Evolutionary conservation across 345 rosid species (phyloP).

Genomic region (Salix suchowensis): DNA sequence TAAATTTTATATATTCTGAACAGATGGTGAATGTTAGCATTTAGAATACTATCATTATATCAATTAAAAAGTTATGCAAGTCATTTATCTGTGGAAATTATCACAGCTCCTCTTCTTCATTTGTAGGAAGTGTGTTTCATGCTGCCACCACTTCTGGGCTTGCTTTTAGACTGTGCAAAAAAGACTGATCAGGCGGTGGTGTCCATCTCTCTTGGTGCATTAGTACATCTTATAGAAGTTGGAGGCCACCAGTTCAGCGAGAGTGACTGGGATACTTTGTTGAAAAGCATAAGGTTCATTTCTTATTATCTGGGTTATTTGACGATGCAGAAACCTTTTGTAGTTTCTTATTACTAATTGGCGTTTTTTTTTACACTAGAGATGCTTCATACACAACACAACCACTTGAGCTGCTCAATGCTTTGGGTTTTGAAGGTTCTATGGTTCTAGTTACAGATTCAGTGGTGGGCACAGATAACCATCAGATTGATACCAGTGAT

Average conservation of each 20-base stretch:
- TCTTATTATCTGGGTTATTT: constrained; percentile 5
- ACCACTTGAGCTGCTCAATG: constrained; percentile 92
- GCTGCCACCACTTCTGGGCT: constrained; percentile 88
- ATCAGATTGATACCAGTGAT: constrained; percentile 33
- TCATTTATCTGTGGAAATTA: constrained; percentile 7
- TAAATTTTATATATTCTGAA: no score
- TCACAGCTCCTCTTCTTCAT: constrained; percentile 16
- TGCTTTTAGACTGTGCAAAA: constrained; percentile 96
- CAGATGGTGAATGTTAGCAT: no score
- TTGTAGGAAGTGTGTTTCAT: constrained; percentile 95
- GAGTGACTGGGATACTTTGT: constrained; percentile 88
- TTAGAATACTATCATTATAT: background rate
- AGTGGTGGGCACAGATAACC: constrained; percentile 36
- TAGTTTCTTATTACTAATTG: constrained; percentile 7
- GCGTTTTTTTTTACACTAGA: constrained; percentile 31
- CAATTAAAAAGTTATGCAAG: background rate
- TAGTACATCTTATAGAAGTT: constrained; percentile 96
- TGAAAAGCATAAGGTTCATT: constrained; percentile 89
- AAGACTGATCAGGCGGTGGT: constrained; percentile 95
- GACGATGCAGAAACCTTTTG: background rate
- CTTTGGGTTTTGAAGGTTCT: constrained; percentile 52
- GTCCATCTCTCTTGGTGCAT: constrained; percentile 91
- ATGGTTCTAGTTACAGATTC: constrained; percentile 36
- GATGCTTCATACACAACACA: constrained; percentile 97
- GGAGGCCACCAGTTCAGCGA: constrained; percentile 98